Evolutionary conservation across 106 monocot species (phyloP).

Genomic region (Dactylorhiza incarnata): DNA sequence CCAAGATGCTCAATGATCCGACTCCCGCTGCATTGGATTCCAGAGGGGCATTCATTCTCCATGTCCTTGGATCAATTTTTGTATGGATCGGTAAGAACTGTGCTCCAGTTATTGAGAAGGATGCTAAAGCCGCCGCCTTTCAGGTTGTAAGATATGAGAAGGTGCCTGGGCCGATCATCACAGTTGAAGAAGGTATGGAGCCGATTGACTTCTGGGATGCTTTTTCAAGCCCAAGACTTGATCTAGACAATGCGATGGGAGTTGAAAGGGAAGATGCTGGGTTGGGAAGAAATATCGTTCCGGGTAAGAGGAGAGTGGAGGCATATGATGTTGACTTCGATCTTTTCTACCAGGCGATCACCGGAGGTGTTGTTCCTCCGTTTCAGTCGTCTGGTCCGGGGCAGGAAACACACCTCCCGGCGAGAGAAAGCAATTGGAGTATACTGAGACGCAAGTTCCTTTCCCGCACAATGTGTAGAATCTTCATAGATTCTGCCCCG

Average conservation of each 20-base stretch:
- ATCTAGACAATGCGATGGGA: conserved; percentile 13
- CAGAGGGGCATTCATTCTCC: conserved; percentile 84
- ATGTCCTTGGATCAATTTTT: conserved; percentile 59
- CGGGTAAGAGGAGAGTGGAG: conserved; percentile 59
- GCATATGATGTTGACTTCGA: conserved; percentile 84
- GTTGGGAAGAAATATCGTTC: conserved; percentile 7
- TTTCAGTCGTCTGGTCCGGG: conserved; percentile 49
- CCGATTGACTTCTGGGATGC: conserved; percentile 77
- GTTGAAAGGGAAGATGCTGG: conserved; percentile 25
- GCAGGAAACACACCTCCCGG: conserved; percentile 73
- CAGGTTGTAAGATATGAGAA: conserved; percentile 94
- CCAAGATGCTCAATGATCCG: conserved; percentile 71
- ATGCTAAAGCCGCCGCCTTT: conserved; percentile 80
- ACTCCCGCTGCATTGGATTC: conserved; percentile 65
- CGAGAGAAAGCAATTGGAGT: conserved; percentile 96
- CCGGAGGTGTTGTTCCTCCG: conserved; percentile 78
- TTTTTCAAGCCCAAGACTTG: conserved; percentile 30
- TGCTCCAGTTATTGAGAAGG: conserved; percentile 69
- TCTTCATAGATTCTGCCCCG: conserved; percentile 56
- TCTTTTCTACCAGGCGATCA: conserved; percentile 62
- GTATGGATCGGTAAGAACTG: conserved; percentile 82
- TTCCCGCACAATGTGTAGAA: conserved; percentile 31
- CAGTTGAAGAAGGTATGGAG: conserved; percentile 69
- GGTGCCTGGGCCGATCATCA: conserved; percentile 61
- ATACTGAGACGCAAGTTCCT: conserved; percentile 66